Base-by-base conservation (phyloP, 2,329 filamentous ascomycete genomes). In the Aureobasidium uvarum region DNA sequence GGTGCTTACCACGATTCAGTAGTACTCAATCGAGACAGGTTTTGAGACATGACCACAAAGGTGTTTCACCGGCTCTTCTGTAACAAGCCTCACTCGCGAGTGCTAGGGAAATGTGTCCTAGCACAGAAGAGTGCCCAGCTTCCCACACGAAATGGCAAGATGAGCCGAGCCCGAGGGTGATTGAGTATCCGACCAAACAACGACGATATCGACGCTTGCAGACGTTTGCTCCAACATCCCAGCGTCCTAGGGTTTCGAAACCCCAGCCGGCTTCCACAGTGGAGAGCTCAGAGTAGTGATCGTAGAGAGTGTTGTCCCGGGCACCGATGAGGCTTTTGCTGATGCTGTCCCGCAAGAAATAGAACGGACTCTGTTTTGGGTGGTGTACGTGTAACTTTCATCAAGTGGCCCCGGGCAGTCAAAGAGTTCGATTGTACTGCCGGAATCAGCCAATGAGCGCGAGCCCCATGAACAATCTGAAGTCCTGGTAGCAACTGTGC, bases 271-370 rank as follows among this genome's bases (percentile, higher is more conserved):
- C 78, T 68, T 80, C 76, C 6, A 80, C 78, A 10, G 78, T 78
- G 28, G 75, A 68, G 56, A 81, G 76, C 64, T 78, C 77, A 62
- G 74, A 77, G 74, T 80, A 81, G 72, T 81, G 79, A 73, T 80
- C 76, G 74, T 81, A 81, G 72, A 74, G 93, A 72, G 80, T 85
- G 71, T 78, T 72, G 76, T 95, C 91, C 1, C 80, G 85, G 28
- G 89, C 91, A 65, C 89, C 89, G 50, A 86, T 78, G 1, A 89
- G 82, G 18, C 83, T 59, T 3, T 79, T 59, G 14, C 89, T 88
- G 2, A 96, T 77, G 20, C 86, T 88, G 66, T 89, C 89, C 18
- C 91, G n/a, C 91, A 2, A 95, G 79, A 0, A 95, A 95, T 82
- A 68, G 80, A 85, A 67, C 91, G 84, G 62, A 95, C 83, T 48